Evolutionary conservation across 306 rosid genomes (phyloP).

Genomic region (Urtica urens): DNA sequence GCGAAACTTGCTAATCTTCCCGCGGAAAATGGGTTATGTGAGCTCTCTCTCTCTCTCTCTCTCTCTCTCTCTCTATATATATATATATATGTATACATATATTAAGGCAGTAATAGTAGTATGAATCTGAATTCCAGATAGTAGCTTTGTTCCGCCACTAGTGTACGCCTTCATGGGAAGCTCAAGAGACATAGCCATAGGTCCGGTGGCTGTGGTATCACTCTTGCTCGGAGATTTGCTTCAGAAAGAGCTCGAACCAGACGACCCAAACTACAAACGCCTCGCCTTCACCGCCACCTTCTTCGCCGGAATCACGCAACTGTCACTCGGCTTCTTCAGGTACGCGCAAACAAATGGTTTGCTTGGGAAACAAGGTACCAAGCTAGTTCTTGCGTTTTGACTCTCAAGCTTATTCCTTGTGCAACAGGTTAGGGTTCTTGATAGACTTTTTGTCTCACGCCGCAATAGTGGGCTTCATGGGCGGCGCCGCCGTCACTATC

Average conservation of each 20-base stretch:
- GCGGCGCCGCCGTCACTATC: conserved; percentile 80
- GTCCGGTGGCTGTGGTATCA: conserved; percentile 31
- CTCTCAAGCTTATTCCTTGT: background rate
- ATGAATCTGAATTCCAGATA: too few species aligned
- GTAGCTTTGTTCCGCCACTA: conserved; percentile 32
- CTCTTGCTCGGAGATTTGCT: conserved; percentile 27
- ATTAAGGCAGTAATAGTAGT: background rate
- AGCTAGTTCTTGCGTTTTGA: background rate
- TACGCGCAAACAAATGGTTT: background rate
- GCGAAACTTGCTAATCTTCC: conserved; percentile 26
- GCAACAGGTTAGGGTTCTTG: conserved; percentile 73
- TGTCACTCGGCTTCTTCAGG: conserved; percentile 25
- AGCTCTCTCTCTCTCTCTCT: conserved; percentile 1
- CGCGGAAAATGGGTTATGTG: conserved; percentile 22
- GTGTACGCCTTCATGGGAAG: conserved; percentile 32
- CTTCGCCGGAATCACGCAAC: conserved; percentile 25
- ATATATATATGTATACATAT: too few species aligned
- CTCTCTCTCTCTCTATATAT: too few species aligned
- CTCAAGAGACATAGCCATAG: conserved; percentile 32
- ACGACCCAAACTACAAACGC: conserved; percentile 11
- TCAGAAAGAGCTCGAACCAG: conserved; percentile 15
- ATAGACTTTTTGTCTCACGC: conserved; percentile 84
- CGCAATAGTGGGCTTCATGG: conserved; percentile 90
- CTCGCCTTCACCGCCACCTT: conserved; percentile 28
- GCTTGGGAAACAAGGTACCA: too few species aligned